These are phyloP conservation scores for Emmonsiellopsis sp. DNA, from an alignment of 2,329 filamentous ascomycete genomes.

Conservation along the genomic window DNA sequence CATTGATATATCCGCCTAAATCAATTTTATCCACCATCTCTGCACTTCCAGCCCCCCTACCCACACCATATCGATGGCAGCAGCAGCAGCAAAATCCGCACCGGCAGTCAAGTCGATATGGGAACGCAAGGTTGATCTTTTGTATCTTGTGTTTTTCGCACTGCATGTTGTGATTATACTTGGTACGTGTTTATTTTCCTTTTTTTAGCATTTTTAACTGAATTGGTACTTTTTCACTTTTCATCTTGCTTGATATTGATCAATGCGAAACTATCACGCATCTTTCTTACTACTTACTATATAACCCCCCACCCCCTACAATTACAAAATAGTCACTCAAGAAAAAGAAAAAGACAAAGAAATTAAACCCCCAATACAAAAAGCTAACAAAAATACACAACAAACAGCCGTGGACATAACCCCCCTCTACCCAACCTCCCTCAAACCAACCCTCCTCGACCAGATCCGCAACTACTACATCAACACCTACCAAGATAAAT, in stretches of 20 bases:
- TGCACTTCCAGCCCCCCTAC: too few relatives aligned
- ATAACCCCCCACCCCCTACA: too few relatives aligned
- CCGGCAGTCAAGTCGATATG: constrained; percentile 15
- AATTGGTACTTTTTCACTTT: too few relatives aligned
- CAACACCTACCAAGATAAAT: constrained; percentile 52
- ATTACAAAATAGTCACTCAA: too few relatives aligned
- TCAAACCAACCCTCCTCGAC: constrained; percentile 43
- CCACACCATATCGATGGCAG: neutral
- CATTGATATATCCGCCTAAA: too few relatives aligned
- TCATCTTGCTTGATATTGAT: too few relatives aligned
- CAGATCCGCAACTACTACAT: constrained; percentile 50
- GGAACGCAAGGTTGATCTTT: constrained; percentile 28
- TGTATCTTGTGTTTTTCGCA: constrained; percentile 51
- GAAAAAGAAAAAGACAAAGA: neutral
- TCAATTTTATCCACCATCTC: too few relatives aligned
- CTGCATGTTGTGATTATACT: constrained; percentile 55
- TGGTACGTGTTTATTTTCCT: constrained; percentile 33
- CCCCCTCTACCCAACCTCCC: constrained; percentile 46
- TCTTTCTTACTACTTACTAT: too few relatives aligned
- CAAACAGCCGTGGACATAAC: constrained; percentile 51
- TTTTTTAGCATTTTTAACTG: too few relatives aligned
- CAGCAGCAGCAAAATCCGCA: neutral
- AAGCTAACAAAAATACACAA: neutral
- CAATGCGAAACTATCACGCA: too few relatives aligned
- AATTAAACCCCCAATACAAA: neutral